A percentile compares a stretch with the other conserved stretches of the same genome.
phyloP scores from a whole-genome alignment of 306 rosid species.

The Betula pendula region DNA sequence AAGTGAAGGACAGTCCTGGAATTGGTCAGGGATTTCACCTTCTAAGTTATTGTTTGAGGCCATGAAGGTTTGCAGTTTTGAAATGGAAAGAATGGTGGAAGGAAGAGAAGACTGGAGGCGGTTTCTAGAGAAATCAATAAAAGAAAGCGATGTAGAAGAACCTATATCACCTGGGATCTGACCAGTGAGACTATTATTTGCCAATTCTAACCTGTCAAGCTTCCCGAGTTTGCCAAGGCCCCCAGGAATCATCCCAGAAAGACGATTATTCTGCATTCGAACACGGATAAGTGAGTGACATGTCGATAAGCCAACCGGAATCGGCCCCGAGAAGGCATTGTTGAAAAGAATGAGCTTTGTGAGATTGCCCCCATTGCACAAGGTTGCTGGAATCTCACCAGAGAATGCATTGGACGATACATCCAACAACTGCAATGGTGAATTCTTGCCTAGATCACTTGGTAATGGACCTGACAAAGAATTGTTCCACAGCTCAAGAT shows the following conservation, averaged over 20 bases:
- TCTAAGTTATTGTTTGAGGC: slow-evolving; percentile 69
- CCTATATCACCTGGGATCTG: slow-evolving; percentile 77
- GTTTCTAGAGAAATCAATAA: slow-evolving; percentile 84
- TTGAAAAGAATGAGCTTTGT: slow-evolving; percentile 95
- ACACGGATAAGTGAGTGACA: slow-evolving; percentile 83
- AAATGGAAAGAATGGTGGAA: slow-evolving; percentile 72
- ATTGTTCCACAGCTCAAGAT: slow-evolving; percentile 91
- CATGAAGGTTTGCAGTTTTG: slow-evolving; percentile 73
- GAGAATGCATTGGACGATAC: slow-evolving; percentile 82
- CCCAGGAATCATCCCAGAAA: slow-evolving; percentile 70
- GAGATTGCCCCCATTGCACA: slow-evolving; percentile 78
- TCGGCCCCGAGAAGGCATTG: slow-evolving; percentile 75
- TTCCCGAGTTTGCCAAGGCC: slow-evolving; percentile 85
- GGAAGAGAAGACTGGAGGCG: slow-evolving; percentile 76
- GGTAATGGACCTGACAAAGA: slow-evolving; percentile 79
- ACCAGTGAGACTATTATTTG: slow-evolving; percentile 86
- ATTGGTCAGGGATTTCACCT: slow-evolving; percentile 79
- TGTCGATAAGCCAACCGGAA: slow-evolving; percentile 59
- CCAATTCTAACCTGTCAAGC: slow-evolving; percentile 91
- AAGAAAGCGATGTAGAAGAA: slow-evolving; percentile 81
- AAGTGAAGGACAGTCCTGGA: slow-evolving; percentile 90
- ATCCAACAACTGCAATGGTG: slow-evolving; percentile 85
- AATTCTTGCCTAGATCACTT: slow-evolving; percentile 66
- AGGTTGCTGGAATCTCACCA: slow-evolving; percentile 70
- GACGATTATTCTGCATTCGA: slow-evolving; percentile 80